Evolutionary conservation across 2,329 filamentous ascomycete genomes (phyloP), one percentile per base, ranked within the genome.

Genomic region (Verticillium klebahnii): DNA sequence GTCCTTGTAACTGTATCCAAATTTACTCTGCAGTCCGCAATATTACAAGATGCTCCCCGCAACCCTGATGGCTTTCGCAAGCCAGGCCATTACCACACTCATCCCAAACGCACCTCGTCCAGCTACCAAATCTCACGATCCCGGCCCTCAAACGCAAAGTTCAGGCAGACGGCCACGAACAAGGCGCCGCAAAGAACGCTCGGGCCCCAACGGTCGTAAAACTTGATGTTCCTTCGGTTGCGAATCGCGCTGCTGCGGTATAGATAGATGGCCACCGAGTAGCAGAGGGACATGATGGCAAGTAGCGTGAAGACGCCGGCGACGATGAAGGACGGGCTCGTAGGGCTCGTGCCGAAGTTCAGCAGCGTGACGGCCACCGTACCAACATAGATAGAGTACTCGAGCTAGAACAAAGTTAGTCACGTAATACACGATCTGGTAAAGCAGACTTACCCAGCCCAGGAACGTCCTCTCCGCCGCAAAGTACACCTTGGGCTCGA

Each of bases 401-500:
- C 94, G 69, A 99, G 90, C 90, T 90, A 67, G 32, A 57, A 34
- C 32, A 40, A 17, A 14, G 62, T 65, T 45, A 67, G 66, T 56
- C 70, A 63, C 72, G 66, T 55, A n/a, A 39, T n/a, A 45, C 14
- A 7, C 11, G n/a, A 54, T 60, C 61, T 32, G 54, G 58, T 59
- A n/a, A 7, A 11, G 12, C 25, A 40, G 31, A 78, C 86, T 79
- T 77, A 90, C 88, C 93, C 95, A 99, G 65, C 92, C 91, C 62
- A 99, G 84, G 78, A 97, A 99, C 1, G 95, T 99, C 66, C 95
- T 87, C 77, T 99, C 95, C 1, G 93, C 93, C 25, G 95, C 95
- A 73, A 99, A 97, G 75, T 93, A 97, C 58, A 99, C 95, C 78
- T 99, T 99, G 37, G 95, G 95, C 76, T 99, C 95, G 37, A 99